Conservation (phyloP, 2,329 filamentous ascomycete species). For the Aaosphaeria arxii region DNA sequence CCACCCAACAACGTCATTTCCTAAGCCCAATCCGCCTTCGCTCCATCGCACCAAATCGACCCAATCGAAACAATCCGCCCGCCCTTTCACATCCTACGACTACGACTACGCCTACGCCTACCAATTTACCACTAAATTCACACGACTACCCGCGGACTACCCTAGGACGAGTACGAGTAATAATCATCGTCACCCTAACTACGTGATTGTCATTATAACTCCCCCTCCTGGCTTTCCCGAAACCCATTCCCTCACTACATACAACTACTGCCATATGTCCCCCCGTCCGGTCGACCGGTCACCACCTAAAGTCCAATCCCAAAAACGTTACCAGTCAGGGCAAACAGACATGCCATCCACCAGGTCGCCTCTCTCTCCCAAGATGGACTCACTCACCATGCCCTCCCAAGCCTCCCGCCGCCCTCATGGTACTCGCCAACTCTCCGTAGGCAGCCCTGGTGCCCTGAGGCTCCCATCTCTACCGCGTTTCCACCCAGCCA, state of each 20-base stretch:
- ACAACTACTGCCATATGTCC: no score
- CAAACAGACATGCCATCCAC: conserved; percentile 23
- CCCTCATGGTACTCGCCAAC: conserved; percentile 31
- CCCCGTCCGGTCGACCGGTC: no score
- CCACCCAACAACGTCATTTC: no score
- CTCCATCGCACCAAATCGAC: no score
- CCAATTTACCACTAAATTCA: background rate
- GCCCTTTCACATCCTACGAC: background rate
- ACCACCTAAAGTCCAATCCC: no score
- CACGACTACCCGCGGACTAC: background rate
- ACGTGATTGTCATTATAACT: no score
- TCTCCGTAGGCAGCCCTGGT: conserved; percentile 31
- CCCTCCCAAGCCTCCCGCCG: conserved; percentile 33
- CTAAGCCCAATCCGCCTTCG: no score
- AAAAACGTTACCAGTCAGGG: no score
- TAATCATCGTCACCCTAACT: no score
- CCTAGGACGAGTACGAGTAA: no score
- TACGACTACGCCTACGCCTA: background rate
- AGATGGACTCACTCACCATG: conserved; percentile 33
- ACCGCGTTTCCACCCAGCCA: conserved; percentile 53
- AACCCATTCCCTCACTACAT: no score
- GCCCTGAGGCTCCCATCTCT: conserved; percentile 48
- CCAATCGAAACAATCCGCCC: background rate
- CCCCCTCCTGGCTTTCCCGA: no score
- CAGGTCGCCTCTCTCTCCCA: conserved; percentile 33